Base-by-base conservation (phyloP, 1,284 basidiomycete genomes). In the Coniophora puteana region DNA sequence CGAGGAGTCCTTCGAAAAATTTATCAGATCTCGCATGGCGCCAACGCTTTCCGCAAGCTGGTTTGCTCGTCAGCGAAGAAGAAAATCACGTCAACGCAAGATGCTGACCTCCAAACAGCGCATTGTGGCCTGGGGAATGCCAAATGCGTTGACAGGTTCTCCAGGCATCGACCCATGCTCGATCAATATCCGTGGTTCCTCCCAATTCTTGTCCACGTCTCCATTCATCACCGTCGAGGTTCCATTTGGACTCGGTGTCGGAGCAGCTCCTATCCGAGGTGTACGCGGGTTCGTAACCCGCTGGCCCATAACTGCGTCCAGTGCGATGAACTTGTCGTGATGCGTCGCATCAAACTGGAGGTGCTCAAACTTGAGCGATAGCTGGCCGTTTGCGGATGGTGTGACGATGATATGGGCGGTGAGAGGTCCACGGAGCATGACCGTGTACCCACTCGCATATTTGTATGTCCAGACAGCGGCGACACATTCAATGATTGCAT, bases 121-220 rank as follows among this genome's bases (percentile, higher is more conserved):
- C 87, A 89, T 89, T 14, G 86, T 88, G 3, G 85, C 84, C 55
- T 89, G 86, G 3, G 86, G 86, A 40, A 89, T 86, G 3, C 86
- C 86, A 61, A 89, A 89, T 23, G 83, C 83, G 53, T 89, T 89
- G 40, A 89, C 83, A 5, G 87, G 87, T 54, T 88, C 86, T 7
- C 75, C 73, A 12, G 87, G 87, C 49, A 88, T 73, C 20, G 67
- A 67, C 18, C 73, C 80, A 27, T 66, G 66, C n/a, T 79, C 76
- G 38, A 83, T 76, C 33, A 71, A 48, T 28, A 77, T 59, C 45
- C 75, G 63, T 8, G 76, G 76, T 49, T 85, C 81, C 24, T 83
- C 79, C 71, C 74, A 78, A 51, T 70, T 71, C 51, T 70, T 76
- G 22, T 76, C 74, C 21, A 74, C 74, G 27, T 74, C 72, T 30